Base-by-base conservation (phyloP, 129 eudicot species). In the Flaveria sonorensis region DNA sequence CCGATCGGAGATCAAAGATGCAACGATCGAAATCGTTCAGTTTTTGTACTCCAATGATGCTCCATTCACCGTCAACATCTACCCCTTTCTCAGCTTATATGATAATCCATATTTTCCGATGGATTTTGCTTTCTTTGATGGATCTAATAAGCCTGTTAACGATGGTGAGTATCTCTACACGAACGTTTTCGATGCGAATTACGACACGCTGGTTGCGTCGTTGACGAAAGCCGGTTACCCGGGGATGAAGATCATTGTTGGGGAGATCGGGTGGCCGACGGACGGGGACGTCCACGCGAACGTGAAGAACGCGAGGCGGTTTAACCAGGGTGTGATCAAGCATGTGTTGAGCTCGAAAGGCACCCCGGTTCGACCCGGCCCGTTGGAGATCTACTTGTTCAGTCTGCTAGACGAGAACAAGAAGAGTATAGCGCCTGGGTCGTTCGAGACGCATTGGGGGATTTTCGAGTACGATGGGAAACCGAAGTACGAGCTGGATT, bases 221-320 rank as follows among this genome's bases (percentile, higher is more conserved):
- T 51, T 90, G n/a, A 82, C 48, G 21, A 93, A 84, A 75, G 89
- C 98, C 2, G 97, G 98, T 40, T 90, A 78, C 75, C 96, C 97
- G 0, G 92, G 89, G 1, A 82, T 90, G 86, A 91, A 88, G 66
- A 84, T 93, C 79, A 74, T 87, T 9, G 88, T 93, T 0, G 98
- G 97, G 20, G 98, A 93, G 68, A 87, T 90, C 1, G 98, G 98
- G n/a, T 90, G 98, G 98, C 98, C 98, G 3, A 93, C 98, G 0
- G 97, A 93, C 19, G 98, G 98, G 0, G 86, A 93, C 55, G 77
- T 82, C 24, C 68, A 84, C 19, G 97, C 97, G 0, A 88, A 90
- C n/a, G 62, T 77, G 4, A 68, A 85, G 48, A 85, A 83, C 9
- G 98, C 98, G 0, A 81, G 79, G 62, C 85, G 86, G 70, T 93